These are phyloP conservation scores for Fistulina hepatica DNA, from an alignment of 1,284 basidiomycete species.

Conservation along the genomic window DNA sequence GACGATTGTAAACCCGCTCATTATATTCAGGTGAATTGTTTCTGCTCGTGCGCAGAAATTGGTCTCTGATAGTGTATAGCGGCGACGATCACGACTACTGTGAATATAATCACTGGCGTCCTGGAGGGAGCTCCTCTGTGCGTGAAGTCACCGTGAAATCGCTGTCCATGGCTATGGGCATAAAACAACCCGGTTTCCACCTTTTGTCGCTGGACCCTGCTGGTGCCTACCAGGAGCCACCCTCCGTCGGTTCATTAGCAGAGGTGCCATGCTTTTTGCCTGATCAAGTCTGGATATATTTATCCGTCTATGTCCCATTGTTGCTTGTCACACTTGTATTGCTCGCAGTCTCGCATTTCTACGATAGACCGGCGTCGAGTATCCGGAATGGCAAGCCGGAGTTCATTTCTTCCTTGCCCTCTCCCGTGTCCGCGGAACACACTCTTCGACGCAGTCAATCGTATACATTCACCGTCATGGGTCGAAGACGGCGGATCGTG, in stretches of 20 bases:
- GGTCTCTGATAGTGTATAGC: slow-evolving; percentile 27
- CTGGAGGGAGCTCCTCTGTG: slow-evolving; percentile 26
- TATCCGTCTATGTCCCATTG: slow-evolving; percentile 32
- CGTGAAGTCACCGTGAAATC: slow-evolving; percentile 76
- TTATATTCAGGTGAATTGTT: slow-evolving; percentile 60
- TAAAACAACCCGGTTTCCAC: slow-evolving; percentile 75
- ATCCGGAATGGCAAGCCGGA: no score
- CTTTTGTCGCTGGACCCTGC: slow-evolving; percentile 63
- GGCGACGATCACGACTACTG: slow-evolving; percentile 89
- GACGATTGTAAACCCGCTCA: slow-evolving; percentile 47
- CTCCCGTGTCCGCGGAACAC: no score
- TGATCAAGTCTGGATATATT: slow-evolving; percentile 53
- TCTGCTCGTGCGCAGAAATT: slow-evolving; percentile 6
- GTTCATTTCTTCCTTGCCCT: no score
- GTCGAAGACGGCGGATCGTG: no score
- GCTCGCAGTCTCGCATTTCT: slow-evolving; percentile 9
- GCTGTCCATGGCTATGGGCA: slow-evolving; percentile 70
- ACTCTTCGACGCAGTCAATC: no score
- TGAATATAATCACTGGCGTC: slow-evolving; percentile 58
- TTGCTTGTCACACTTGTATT: background rate
- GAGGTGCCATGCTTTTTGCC: slow-evolving; percentile 60
- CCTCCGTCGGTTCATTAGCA: slow-evolving; percentile 30
- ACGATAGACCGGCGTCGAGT: no score
- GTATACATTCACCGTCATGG: no score
- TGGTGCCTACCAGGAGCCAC: slow-evolving; percentile 16